phyloP scores from a whole-genome alignment of 768 basidiomycete species.

The Pholiota molesta region DNA sequence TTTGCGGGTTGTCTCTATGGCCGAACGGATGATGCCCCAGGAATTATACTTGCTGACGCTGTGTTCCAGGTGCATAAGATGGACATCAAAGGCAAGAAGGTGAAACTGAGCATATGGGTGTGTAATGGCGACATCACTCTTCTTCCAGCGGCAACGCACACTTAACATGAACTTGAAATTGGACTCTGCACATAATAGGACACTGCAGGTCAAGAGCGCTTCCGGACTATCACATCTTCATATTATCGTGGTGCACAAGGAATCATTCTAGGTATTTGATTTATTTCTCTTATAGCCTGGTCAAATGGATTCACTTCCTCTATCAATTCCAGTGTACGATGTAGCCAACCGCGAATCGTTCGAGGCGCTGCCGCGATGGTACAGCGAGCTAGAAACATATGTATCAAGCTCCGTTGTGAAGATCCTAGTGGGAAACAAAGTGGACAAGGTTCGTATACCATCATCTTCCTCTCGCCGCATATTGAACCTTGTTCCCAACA shows the following conservation, averaged over 20 bases:
- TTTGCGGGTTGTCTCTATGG: neutral
- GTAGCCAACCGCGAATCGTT: constrained; percentile 92
- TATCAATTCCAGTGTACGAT: constrained; percentile 78
- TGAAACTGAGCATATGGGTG: constrained; percentile 98
- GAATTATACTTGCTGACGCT: neutral
- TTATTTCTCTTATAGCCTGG: neutral
- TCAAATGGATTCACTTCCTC: neutral
- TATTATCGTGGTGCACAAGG: constrained; percentile 93
- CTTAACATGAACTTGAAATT: neutral
- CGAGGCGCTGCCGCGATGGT: constrained; percentile 94
- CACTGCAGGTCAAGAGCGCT: constrained; percentile 96
- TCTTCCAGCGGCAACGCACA: neutral
- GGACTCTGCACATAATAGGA: constrained; percentile 52
- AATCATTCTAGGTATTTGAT: constrained; percentile 65
- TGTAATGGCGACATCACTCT: constrained; percentile 26
- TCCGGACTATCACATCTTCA: constrained; percentile 91
- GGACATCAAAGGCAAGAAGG: constrained; percentile 79
- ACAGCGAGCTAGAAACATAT: constrained; percentile 91
- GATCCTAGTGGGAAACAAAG: constrained; percentile 94
- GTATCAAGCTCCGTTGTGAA: constrained; percentile 85
- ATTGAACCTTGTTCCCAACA: neutral
- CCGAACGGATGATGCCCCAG: neutral
- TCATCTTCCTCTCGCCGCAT: neutral
- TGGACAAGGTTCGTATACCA: constrained; percentile 67
- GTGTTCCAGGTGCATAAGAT: constrained; percentile 77